phyloP scores from a whole-genome alignment of 306 rosid species.

The Myrica gale region DNA sequence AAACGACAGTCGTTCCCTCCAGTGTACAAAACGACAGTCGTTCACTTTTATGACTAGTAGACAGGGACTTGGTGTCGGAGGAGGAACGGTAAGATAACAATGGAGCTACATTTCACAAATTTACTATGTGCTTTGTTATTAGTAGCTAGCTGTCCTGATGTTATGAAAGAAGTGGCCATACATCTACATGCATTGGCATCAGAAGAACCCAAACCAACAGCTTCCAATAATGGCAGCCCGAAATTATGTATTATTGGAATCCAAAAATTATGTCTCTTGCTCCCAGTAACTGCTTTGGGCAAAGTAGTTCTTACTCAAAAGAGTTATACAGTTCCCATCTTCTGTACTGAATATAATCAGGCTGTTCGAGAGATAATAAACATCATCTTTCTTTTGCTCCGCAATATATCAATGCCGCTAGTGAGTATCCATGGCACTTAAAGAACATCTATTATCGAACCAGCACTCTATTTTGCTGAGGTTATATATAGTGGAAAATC shows the following conservation, averaged over 20 bases:
- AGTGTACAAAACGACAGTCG: constrained; percentile 42
- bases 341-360: neutral
- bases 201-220: neutral
- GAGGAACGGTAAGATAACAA: constrained; percentile 80
- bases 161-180: constrained; percentile 8
- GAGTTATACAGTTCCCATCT: neutral
- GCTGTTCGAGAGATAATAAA: neutral
- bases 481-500: neutral
- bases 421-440: neutral
- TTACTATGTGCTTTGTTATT: constrained; percentile 1
- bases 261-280: neutral
- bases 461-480: neutral
- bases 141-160: neutral
- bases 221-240: neutral
- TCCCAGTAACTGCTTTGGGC: neutral
- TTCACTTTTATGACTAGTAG: constrained; percentile 91
- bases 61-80: constrained; percentile 96
- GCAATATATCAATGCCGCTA: neutral
- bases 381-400: neutral
- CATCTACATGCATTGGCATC: constrained; percentile 4
- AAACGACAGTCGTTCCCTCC: neutral
- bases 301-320: constrained; percentile 16
- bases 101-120: constrained; percentile 1
- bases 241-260: neutral
- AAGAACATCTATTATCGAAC: neutral